These are phyloP conservation scores for Pelargonium nanum DNA, from an alignment of 345 rosid species.

Conservation along the genomic window DNA sequence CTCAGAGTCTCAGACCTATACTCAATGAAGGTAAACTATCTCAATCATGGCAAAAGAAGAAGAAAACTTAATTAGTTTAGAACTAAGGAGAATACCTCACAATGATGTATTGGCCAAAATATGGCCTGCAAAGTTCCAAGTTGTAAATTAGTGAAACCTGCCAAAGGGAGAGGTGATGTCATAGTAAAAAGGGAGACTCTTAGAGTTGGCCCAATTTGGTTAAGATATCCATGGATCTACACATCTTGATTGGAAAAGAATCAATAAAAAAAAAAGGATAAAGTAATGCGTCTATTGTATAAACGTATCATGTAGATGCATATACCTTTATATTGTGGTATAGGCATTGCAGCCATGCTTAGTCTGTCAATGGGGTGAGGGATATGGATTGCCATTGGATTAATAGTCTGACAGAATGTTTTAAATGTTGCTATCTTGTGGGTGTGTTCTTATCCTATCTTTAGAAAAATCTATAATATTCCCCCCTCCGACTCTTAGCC, in stretches of 20 bases:
- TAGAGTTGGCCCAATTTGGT: background rate
- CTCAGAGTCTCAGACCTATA: no score
- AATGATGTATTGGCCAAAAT: background rate
- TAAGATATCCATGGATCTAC: background rate
- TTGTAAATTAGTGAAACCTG: background rate
- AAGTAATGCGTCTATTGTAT: background rate
- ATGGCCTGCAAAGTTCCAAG: background rate
- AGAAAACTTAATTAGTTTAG: no score
- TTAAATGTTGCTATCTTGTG: background rate
- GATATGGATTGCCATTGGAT: background rate
- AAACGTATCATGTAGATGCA: background rate
- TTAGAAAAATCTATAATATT: background rate
- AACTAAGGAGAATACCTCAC: no score
- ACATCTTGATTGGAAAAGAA: background rate
- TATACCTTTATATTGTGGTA: background rate
- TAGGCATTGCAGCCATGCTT: background rate
- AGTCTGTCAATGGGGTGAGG: background rate
- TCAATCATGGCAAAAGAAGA: background rate
- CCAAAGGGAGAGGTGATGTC: background rate
- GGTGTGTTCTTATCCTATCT: no score
- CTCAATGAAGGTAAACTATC: no score
- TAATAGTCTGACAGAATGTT: background rate
- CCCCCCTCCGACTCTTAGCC: background rate
- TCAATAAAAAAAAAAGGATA: no score
- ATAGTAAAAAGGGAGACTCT: background rate